phyloP scores from a whole-genome alignment of 169 alveolate species.

The Eimeria falciformis region DNA sequence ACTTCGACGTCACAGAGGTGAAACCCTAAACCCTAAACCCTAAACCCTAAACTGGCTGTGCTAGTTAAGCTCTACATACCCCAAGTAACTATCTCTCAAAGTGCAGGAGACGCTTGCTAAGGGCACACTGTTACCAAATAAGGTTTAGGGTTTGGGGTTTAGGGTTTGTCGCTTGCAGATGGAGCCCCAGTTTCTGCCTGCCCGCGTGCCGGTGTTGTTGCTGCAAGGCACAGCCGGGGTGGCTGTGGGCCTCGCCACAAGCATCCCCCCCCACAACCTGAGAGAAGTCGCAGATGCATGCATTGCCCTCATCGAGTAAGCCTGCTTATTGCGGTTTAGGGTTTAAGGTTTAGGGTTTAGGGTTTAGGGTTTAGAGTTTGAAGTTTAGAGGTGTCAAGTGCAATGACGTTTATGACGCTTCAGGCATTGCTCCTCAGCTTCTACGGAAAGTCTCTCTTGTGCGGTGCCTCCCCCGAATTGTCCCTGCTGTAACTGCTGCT shows the following conservation, averaged over 20 bases:
- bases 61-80: no score
- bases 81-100: no score
- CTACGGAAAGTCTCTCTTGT: neutral
- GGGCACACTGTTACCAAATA: no score
- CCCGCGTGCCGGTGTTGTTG: constrained; percentile 86
- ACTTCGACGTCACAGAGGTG: constrained; percentile 88
- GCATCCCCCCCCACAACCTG: constrained; percentile 89
- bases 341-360: neutral
- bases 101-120: no score
- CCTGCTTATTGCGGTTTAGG: no score
- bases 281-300: constrained; percentile 84
- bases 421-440: no score
- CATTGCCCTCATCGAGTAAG: constrained; percentile 80
- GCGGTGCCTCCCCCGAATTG: neutral
- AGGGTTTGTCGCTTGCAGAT: constrained; percentile 56
- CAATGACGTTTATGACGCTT: neutral
- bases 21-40: neutral
- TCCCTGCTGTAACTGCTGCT: constrained; percentile 58
- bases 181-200: constrained; percentile 88
- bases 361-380: neutral
- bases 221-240: constrained; percentile 90
- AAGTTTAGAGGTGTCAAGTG: neutral
- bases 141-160: no score
- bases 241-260: constrained; percentile 90
- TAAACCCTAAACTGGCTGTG: no score